A percentile compares a stretch with the other conserved stretches of the same genome.
These are phyloP conservation scores for Boletus rufocinnamomeus DNA, from an alignment of 768 basidiomycete genomes.

Conservation along the genomic window DNA sequence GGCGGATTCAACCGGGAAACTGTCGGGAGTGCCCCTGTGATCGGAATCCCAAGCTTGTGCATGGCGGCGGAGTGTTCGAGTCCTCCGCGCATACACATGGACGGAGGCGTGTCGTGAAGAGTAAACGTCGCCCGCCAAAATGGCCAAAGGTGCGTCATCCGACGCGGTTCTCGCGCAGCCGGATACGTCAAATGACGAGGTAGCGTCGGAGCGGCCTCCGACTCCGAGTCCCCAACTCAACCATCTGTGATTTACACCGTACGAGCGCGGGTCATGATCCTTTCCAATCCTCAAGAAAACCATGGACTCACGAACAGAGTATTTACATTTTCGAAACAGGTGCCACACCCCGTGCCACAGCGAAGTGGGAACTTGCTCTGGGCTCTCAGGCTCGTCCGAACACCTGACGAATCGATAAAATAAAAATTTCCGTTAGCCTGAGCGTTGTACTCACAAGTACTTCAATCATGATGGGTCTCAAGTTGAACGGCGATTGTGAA, in stretches of 20 bases:
- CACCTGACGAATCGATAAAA: neutral
- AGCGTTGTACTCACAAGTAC: neutral
- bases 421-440: neutral
- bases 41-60: neutral
- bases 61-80: neutral
- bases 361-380: neutral
- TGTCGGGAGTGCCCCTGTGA: neutral
- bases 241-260: neutral
- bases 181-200: slow-evolving; percentile 19
- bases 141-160: neutral
- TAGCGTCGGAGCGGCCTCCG: too few relatives aligned
- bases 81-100: slow-evolving; percentile 1
- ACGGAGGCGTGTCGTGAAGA: slow-evolving; percentile 10
- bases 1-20: slow-evolving; percentile 11
- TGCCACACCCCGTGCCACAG: too few relatives aligned
- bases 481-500: neutral
- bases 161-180: neutral
- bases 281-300: neutral
- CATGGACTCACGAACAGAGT: neutral
- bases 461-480: neutral
- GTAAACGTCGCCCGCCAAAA: slow-evolving; percentile 2
- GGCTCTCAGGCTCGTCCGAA: neutral
- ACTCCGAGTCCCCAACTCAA: neutral
- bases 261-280: neutral
- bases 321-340: neutral